Conservation (phyloP, 2,329 filamentous ascomycete species). For the Verticillium klebahnii region DNA sequence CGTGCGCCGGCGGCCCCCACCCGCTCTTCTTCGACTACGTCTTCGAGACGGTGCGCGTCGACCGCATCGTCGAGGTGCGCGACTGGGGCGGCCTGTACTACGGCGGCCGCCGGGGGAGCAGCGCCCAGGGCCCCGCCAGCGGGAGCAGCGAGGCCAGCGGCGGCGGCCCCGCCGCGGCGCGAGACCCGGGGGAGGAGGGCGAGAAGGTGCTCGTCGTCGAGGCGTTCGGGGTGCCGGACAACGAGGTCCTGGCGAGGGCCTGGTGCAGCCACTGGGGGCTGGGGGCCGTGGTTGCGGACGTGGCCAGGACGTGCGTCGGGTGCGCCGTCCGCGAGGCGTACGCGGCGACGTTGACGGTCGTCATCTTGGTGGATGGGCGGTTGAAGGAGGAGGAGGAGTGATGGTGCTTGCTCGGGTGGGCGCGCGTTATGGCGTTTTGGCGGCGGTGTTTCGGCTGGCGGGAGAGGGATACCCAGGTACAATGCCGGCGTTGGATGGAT, state of each 20-base stretch:
- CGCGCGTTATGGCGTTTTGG: neutral
- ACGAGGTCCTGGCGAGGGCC: conserved; percentile 70
- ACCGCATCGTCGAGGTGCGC: conserved; percentile 60
- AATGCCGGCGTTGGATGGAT: neutral
- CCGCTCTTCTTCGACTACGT: conserved; percentile 70
- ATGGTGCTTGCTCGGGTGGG: conserved; percentile 1
- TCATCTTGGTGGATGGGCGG: conserved; percentile 59
- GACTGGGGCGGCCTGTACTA: conserved; percentile 56
- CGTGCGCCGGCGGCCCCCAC: conserved; percentile 59
- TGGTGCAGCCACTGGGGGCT: conserved; percentile 76
- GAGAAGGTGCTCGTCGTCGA: conserved; percentile 68
- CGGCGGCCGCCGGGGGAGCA: conserved; percentile 7
- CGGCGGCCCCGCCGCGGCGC: neutral
- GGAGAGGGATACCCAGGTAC: neutral
- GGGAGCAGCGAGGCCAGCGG: neutral
- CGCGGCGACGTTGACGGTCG: conserved; percentile 66
- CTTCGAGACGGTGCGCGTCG: conserved; percentile 53
- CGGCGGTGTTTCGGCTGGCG: neutral
- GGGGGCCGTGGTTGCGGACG: conserved; percentile 65
- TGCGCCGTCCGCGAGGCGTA: conserved; percentile 74
- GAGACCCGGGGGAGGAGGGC: conserved; percentile 36
- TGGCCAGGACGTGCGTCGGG: conserved; percentile 65
- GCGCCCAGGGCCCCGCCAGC: conserved; percentile 2
- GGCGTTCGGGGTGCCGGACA: conserved; percentile 68
- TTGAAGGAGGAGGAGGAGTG: conserved; percentile 38